phyloP scores from a whole-genome alignment of 306 rosid genomes.

The Prunus davidiana region DNA sequence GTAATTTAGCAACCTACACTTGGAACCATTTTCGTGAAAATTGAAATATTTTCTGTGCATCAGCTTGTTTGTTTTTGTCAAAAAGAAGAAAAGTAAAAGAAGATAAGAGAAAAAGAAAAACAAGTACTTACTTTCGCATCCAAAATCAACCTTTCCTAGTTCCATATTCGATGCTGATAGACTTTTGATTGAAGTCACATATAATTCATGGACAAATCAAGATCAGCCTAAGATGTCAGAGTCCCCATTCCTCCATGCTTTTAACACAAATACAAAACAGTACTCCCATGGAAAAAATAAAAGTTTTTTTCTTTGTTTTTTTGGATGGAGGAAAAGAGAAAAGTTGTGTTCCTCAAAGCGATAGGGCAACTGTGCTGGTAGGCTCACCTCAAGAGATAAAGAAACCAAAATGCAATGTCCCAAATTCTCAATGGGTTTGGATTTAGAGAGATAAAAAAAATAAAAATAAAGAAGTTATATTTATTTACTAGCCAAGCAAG shows the following conservation, averaged over 20 bases:
- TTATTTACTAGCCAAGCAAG: too few species aligned
- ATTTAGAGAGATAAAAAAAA: too few species aligned
- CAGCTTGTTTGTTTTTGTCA: not conserved
- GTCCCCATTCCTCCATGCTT: slow-evolving; percentile 8
- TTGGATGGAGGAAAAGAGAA: too few species aligned
- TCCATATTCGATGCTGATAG: slow-evolving; percentile 28
- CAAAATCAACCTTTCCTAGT: slow-evolving; percentile 36
- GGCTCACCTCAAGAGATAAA: not conserved
- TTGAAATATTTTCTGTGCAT: not conserved
- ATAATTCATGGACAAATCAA: slow-evolving; percentile 16
- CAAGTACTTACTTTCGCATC: slow-evolving; percentile 3
- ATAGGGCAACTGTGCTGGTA: not conserved
- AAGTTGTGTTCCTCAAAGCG: not conserved
- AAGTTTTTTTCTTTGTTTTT: not conserved
- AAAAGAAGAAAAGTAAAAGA: not conserved
- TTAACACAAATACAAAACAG: slow-evolving; percentile 2
- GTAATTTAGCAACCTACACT: not conserved
- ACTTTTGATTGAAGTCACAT: slow-evolving; percentile 17
- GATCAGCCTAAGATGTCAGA: slow-evolving; percentile 1
- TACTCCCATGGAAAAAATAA: not conserved
- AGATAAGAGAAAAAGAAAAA: not conserved
- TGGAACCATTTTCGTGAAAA: not conserved
- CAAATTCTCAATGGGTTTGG: not conserved
- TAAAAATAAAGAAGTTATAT: too few species aligned
- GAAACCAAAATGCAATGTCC: not conserved